A percentile compares a stretch with the other conserved stretches of the same genome.
These are phyloP conservation scores for Colletotrichum sp. DNA, from an alignment of 2,329 filamentous ascomycete species.

Conservation along the genomic window DNA sequence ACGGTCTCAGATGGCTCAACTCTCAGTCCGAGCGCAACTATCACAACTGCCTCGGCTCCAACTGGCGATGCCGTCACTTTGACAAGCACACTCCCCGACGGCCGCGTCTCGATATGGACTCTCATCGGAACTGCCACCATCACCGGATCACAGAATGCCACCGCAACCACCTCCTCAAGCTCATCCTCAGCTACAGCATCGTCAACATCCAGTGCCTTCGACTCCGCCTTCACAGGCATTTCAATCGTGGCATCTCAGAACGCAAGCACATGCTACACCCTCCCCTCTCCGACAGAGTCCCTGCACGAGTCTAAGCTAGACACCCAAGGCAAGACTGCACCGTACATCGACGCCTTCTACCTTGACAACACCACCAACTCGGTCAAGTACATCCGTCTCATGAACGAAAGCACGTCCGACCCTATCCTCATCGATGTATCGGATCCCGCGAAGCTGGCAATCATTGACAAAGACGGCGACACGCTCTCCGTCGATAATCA, in stretches of 20 bases:
- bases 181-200: neutral
- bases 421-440: slow-evolving; percentile 39
- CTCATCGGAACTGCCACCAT: neutral
- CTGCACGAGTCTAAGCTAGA: slow-evolving; percentile 33
- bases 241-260: neutral
- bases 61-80: neutral
- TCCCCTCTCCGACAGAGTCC: neutral
- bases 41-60: neutral
- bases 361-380: slow-evolving; percentile 35
- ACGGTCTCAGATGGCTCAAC: neutral
- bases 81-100: neutral
- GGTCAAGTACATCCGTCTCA: slow-evolving; percentile 37
- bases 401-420: slow-evolving; percentile 29
- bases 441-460: slow-evolving; percentile 31
- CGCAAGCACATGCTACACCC: slow-evolving; percentile 9
- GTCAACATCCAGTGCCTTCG: neutral
- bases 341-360: slow-evolving; percentile 41
- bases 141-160: neutral
- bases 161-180: neutral
- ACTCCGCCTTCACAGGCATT: slow-evolving; percentile 14
- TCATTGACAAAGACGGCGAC: slow-evolving; percentile 35
- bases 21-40: neutral
- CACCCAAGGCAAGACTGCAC: slow-evolving; percentile 31
- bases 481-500: slow-evolving; percentile 34
- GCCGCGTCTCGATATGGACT: neutral